phyloP scores from a whole-genome alignment of 106 monocot species.

The Hemerocallis citrina region DNA sequence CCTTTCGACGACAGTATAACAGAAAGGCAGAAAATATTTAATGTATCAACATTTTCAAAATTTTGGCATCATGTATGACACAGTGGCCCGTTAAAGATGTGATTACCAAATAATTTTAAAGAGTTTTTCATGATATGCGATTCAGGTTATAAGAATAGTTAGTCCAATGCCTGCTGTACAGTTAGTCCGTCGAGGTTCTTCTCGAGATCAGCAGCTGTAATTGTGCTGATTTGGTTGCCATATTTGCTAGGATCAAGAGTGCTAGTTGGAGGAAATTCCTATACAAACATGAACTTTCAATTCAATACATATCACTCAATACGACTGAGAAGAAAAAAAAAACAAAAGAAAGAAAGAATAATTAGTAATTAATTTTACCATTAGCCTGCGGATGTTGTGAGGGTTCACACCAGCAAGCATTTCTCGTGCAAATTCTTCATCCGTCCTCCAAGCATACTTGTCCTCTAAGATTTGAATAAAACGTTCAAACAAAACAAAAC shows the following conservation, averaged over 20 bases:
- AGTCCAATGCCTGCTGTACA: slow-evolving; percentile 45
- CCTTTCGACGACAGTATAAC: no score
- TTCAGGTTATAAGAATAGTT: no score
- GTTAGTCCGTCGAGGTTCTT: slow-evolving; percentile 34
- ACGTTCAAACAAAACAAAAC: no score
- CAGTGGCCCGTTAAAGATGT: no score
- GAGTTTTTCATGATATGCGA: no score
- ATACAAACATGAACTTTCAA: background rate
- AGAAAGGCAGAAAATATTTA: no score
- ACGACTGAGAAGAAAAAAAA: no score
- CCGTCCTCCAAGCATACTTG: slow-evolving; percentile 50
- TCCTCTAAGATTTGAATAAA: slow-evolving; percentile 13
- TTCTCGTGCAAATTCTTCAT: slow-evolving; percentile 62
- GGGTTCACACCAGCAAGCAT: slow-evolving; percentile 70
- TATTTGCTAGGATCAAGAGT: slow-evolving; percentile 41
- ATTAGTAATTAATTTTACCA: slow-evolving; percentile 13
- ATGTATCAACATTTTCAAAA: no score
- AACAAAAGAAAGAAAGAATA: no score
- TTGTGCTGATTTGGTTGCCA: slow-evolving; percentile 43
- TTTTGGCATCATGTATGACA: no score
- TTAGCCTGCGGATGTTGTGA: slow-evolving; percentile 30
- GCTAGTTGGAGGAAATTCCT: slow-evolving; percentile 65
- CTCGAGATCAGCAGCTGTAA: slow-evolving; percentile 36
- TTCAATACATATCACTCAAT: background rate
- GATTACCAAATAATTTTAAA: no score